phyloP scores from a whole-genome alignment of 306 rosid genomes.

The Dryas octopetala region DNA sequence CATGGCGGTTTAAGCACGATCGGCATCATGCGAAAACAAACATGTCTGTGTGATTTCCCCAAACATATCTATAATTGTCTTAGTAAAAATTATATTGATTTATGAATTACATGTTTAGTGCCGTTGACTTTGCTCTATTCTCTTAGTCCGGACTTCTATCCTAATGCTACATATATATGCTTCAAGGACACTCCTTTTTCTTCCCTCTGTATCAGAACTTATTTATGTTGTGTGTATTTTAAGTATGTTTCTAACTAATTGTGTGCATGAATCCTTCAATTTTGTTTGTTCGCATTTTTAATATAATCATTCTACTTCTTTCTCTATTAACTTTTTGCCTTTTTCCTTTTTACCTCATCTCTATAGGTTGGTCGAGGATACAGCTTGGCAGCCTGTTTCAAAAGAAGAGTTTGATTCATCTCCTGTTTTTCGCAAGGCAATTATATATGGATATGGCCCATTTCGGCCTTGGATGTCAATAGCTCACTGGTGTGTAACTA shows the following conservation, averaged over 20 bases:
- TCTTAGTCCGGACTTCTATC: too few relatives aligned
- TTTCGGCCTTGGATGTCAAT: conserved; percentile 92
- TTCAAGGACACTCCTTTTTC: too few relatives aligned
- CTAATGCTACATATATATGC: too few relatives aligned
- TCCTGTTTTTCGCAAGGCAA: conserved; percentile 68
- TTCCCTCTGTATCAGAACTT: too few relatives aligned
- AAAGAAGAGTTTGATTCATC: conserved; percentile 75
- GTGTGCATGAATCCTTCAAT: background rate
- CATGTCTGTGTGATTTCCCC: conserved; percentile 55
- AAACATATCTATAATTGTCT: background rate
- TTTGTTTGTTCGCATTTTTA: background rate
- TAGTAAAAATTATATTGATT: background rate
- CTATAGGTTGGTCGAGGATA: conserved; percentile 79
- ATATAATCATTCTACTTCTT: conserved; percentile 9
- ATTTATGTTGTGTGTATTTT: background rate
- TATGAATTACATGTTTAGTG: background rate
- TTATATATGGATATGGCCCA: conserved; percentile 82
- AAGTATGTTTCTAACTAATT: background rate
- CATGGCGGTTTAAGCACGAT: conserved; percentile 98
- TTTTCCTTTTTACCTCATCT: conserved; percentile 20
- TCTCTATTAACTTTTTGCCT: background rate
- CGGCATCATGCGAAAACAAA: conserved; percentile 97
- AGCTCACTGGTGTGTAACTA: conserved; percentile 67
- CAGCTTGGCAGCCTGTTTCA: conserved; percentile 92
- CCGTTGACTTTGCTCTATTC: too few relatives aligned